These are phyloP conservation scores for Omphalotus guepiniiformis DNA, from an alignment of 768 basidiomycete genomes.

Conservation along the genomic window DNA sequence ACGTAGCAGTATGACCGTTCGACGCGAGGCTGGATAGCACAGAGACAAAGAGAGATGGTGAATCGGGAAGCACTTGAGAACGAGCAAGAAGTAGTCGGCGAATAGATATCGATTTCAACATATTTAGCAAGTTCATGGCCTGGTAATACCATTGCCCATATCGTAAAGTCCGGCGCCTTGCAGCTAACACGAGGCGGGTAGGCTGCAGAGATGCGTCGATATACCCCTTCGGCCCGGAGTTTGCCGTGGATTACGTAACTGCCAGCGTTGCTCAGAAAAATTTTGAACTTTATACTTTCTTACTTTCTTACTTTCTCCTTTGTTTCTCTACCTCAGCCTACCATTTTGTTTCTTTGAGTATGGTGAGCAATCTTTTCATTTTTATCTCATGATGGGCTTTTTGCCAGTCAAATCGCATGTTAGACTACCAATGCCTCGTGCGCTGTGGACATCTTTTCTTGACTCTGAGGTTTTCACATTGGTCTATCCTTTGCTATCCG, in stretches of 20 bases:
- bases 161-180: constrained; percentile 35
- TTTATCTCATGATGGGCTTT: constrained; percentile 32
- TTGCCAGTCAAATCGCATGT: constrained; percentile 44
- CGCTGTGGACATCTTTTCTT: constrained; percentile 32
- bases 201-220: constrained; percentile 9
- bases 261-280: not conserved
- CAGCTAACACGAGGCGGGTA: constrained; percentile 37
- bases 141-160: not conserved
- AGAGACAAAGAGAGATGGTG: constrained; percentile 12
- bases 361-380: constrained; percentile 3
- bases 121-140: constrained; percentile 7
- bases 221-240: not conserved
- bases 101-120: constrained; percentile 11
- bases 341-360: not conserved
- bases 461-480: too few relatives aligned
- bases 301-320: not conserved
- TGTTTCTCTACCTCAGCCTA: not conserved
- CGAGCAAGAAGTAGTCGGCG: constrained; percentile 17
- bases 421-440: constrained; percentile 45
- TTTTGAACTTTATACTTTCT: not conserved
- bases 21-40: constrained; percentile 21
- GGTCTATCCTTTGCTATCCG: too few relatives aligned
- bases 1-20: too few relatives aligned
- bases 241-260: not conserved
- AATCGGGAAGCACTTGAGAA: constrained; percentile 15